Base-by-base conservation (phyloP, 2,329 filamentous ascomycete genomes). In the Polytolypa hystricis region DNA sequence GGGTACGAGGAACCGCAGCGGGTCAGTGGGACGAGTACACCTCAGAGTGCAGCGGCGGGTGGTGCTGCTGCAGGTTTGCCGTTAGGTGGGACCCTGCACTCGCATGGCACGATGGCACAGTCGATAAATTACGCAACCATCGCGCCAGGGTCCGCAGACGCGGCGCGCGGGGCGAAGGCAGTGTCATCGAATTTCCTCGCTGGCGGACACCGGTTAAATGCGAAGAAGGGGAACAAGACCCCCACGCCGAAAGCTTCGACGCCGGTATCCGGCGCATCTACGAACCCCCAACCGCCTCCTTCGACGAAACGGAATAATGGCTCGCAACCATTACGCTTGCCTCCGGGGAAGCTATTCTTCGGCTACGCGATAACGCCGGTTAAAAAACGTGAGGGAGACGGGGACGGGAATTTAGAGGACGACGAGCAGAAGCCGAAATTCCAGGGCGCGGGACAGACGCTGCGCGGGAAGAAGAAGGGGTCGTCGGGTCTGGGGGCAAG, bases 51-150 rank as follows among this genome's bases (percentile, higher is more conserved):
- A 3, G 66, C 70, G 1, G 73, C 74, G 38, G 62, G 60, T 33
- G 52, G 38, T 9, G 66, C 70, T 1, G 73, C 74, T 38, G 62
- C 60, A 35, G 52, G 36, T 10, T 58, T 82, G 41, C 79, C 81
- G 5, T 66, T 74, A 2, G 82, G 85, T 18, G 84, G 87, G 4
- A 64, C 81, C 11, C 60, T 95, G 16, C 86, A 93, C 58, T 77
- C 70, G 43, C 84, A 93, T 50, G 91, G 91, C 8, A 87, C 80
- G 42, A 98, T 98, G 91, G 87, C 91, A 0, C 85, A 94, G 52
- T 77, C 85, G n/a, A 96, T 98, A 67, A 95, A 95, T 67, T 98
- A 96, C 61, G 74, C 77, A 35, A 75, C 86, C 20, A 93, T 98
- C 47, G 84, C 86, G 0, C 87, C 91, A 1, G 78, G 78, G 3